Evolutionary conservation across 2,329 filamentous ascomycete genomes (phyloP), one percentile per base, ranked within the genome.

Genomic region (Colletotrichum gigasporum): DNA sequence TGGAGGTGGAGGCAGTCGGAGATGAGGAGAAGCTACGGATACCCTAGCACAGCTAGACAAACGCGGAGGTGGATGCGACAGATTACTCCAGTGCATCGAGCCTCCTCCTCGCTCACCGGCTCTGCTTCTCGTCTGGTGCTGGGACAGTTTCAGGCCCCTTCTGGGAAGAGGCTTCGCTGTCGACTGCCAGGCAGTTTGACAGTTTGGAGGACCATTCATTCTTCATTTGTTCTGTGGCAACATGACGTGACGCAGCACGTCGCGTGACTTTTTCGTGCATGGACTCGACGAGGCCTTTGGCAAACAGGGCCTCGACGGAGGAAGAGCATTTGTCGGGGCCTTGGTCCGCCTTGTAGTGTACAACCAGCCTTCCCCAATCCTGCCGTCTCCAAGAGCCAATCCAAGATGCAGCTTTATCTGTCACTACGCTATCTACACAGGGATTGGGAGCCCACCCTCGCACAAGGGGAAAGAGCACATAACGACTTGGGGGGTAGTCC

Each of bases 281-380:
- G 34, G 41, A 35, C 50, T 51, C 28, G n/a, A 24, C 34, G 50
- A 53, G 50, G 50, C 35, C 41, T 14, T 53, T 28, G 34, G 50
- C n/a, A 28, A 39, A 41, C 24, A 39, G 1, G 35, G 24, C 20
- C 22, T 41, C 16, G n/a, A 24, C 50, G 50, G 50, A 41, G 34
- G 28, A 26, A 20, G 16, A 41, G 35, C 22, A 30, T 24, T 28
- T 39, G 34, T 24, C 34, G 35, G 50, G 34, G 50, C 41, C 50
- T 39, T 53, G 50, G 50, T 53, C 48, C 48, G 48, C 28, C 30
- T 24, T 26, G 35, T 6, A 16, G n/a, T n/a, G n/a, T n/a, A n/a
- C n/a, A n/a, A n/a, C n/a, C n/a, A n/a, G n/a, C n/a, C n/a, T n/a
- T n/a, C n/a, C n/a, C n/a, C n/a, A n/a, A 18, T 44, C 39, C 9